Evolutionary conservation across 129 eudicot genomes (phyloP).

Genomic region (Heracleum sosnowskyi): DNA sequence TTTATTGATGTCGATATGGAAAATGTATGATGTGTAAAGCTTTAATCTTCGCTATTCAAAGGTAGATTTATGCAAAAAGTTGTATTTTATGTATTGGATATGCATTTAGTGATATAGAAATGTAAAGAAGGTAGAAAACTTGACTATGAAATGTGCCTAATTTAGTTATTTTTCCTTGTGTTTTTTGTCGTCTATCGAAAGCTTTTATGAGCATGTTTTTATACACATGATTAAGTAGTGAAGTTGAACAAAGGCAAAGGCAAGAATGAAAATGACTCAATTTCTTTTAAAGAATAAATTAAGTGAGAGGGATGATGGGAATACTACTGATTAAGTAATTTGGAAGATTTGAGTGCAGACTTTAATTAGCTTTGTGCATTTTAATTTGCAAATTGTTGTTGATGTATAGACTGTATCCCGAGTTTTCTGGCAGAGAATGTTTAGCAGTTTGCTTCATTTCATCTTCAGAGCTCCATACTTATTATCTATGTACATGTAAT

Average conservation of each 20-base stretch:
- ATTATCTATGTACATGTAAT: neutral
- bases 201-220: neutral
- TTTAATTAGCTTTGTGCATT: neutral
- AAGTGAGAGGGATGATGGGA: neutral
- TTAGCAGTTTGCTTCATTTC: neutral
- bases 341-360: neutral
- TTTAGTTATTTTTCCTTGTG: neutral
- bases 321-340: neutral
- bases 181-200: neutral
- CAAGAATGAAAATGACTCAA: neutral
- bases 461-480: neutral
- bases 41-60: neutral
- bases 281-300: neutral
- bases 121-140: neutral
- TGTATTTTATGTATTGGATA: neutral
- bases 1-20: neutral
- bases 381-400: neutral
- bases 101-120: neutral
- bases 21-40: neutral
- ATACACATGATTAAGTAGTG: neutral
- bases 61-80: neutral
- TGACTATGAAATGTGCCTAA: neutral
- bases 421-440: conserved; percentile 4
- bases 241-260: neutral
- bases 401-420: neutral